Evolutionary conservation across 345 rosid species (phyloP), one percentile per base, ranked within the genome.

Genomic region (Boechera divaricarpa): DNA sequence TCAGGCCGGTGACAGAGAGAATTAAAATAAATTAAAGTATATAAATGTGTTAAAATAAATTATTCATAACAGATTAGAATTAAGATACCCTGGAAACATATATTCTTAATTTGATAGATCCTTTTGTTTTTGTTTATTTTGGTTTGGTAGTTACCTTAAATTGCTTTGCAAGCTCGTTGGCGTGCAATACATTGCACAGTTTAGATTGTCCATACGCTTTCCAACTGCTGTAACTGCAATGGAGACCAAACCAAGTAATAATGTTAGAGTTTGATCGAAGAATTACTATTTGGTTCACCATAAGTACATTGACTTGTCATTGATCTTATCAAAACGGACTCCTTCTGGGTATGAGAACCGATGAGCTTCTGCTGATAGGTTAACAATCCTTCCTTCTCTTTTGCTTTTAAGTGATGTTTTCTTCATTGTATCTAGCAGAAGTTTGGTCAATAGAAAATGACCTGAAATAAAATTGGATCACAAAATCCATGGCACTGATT

Each of bases 381-480:
- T 89, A 36, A 87, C 83, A 56, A 89, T 89, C 80, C 91, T 85
- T 47, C 94, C 94, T 77, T 86, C 88, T 59, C 35, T 36, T 29
- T 81, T 80, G 75, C 83, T 85, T 69, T 86, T 80, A n/a, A 45
- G 67, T 16, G 88, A 79, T 4, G 90, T 85, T 36, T 61, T 82
- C 74, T 85, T 87, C 90, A 87, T 87, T 26, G 87, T 82, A 39
- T 80, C 90, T 64, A 87, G 58, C 64, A 87, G 70, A 48, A 87
- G 87, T 58, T 85, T 82, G 5, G 90, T 89, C 73, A 89, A 36
- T 63, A 86, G 89, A 77, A 89, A 89, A 83, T 89, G 94, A 52
- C 94, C 94, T 87, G 82, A 74, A 82, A 61, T 31, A 70, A 1
- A 11, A 10, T 15, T 63, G 32, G 66, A 36, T 57, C 32, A 44